phyloP scores from a whole-genome alignment of 2,329 filamentous ascomycete species.

The Penicillium sp. region DNA sequence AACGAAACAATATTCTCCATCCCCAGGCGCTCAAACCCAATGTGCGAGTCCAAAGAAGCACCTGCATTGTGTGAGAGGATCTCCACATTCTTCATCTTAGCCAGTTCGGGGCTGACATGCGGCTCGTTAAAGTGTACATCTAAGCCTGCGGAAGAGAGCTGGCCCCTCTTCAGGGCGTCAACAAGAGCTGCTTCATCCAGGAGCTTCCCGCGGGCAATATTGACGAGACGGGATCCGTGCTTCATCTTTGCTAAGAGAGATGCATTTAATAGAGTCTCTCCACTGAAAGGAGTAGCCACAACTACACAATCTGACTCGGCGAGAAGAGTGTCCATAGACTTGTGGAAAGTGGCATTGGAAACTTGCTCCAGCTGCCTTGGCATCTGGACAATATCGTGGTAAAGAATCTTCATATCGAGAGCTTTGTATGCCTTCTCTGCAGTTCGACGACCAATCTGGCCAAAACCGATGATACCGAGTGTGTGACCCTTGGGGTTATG shows the following conservation, averaged over 20 bases:
- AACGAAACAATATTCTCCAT: constrained; percentile 50
- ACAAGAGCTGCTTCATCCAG: constrained; percentile 53
- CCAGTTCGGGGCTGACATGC: constrained; percentile 47
- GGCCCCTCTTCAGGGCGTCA: constrained; percentile 48
- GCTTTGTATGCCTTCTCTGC: constrained; percentile 58
- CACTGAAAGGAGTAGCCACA: constrained; percentile 47
- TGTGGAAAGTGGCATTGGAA: constrained; percentile 44
- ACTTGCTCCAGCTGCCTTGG: constrained; percentile 38
- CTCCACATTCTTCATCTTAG: constrained; percentile 42
- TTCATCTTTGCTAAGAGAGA: constrained; percentile 50
- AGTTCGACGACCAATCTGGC: constrained; percentile 64
- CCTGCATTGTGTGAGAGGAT: constrained; percentile 52
- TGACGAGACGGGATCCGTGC: constrained; percentile 49
- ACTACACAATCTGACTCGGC: constrained; percentile 47
- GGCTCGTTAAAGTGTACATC: constrained; percentile 60
- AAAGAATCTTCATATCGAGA: constrained; percentile 67
- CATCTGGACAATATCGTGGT: constrained; percentile 52
- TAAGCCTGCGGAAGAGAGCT: constrained; percentile 49
- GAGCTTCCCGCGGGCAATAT: constrained; percentile 53
- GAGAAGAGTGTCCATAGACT: constrained; percentile 46
- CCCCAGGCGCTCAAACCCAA: constrained; percentile 48
- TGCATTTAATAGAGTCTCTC: constrained; percentile 45
- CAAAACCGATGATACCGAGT: constrained; percentile 69
- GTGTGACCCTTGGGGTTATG: constrained; percentile 63
- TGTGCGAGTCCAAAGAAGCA: constrained; percentile 50